Percentiles rank a stretch among this genome's conserved stretches.
Evolutionary conservation across 768 basidiomycete genomes (phyloP).

Genomic region (Pulveroboletus sp.): DNA sequence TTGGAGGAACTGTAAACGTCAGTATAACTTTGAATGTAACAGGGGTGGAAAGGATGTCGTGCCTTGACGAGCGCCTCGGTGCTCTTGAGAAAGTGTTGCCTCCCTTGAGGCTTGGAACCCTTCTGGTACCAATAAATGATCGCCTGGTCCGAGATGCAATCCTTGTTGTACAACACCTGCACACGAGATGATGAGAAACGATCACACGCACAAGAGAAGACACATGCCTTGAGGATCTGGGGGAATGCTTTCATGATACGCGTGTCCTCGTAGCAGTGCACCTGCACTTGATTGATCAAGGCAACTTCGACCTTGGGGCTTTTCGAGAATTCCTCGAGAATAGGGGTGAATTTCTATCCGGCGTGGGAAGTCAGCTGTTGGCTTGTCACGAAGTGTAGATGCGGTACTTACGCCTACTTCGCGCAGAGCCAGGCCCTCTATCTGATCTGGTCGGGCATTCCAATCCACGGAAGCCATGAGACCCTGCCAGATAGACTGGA

Average conservation of each 20-base stretch:
- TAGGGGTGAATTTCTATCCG: constrained; percentile 72
- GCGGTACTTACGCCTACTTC: constrained; percentile 71
- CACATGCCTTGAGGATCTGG: constrained; percentile 79
- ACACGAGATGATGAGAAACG: constrained; percentile 10
- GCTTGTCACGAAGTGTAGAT: background rate
- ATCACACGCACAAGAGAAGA: background rate
- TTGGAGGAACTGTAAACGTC: constrained; percentile 75
- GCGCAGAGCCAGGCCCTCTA: constrained; percentile 82
- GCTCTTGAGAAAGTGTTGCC: constrained; percentile 90
- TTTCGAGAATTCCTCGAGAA: constrained; percentile 88
- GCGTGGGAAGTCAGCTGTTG: background rate
- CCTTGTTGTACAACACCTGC: constrained; percentile 91
- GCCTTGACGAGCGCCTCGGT: constrained; percentile 90
- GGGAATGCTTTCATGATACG: constrained; percentile 93
- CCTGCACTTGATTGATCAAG: constrained; percentile 92
- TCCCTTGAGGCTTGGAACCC: constrained; percentile 92
- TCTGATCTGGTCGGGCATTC: constrained; percentile 86
- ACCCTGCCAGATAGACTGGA: constrained; percentile 89
- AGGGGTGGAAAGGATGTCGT: constrained; percentile 5
- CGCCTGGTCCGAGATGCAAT: constrained; percentile 92
- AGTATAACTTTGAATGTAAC: constrained; percentile 28
- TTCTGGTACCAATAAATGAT: constrained; percentile 99
- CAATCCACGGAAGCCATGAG: constrained; percentile 86
- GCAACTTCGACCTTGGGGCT: constrained; percentile 88
- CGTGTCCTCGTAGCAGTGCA: constrained; percentile 95